phyloP scores from a whole-genome alignment of 441 rosid species.

The Iberis amara region DNA sequence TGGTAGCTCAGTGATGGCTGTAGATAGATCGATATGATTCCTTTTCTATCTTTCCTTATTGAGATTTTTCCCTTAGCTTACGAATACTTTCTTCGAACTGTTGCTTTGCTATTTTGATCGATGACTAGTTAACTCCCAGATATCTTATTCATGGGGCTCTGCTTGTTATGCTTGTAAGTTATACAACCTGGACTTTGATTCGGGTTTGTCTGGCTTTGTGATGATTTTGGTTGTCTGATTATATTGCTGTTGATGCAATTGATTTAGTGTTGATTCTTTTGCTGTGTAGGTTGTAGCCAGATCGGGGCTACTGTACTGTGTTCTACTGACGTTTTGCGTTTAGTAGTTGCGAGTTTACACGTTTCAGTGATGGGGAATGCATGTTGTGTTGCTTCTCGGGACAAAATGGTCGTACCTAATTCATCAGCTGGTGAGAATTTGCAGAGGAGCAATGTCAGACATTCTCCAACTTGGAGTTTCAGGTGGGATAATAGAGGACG shows the following conservation, averaged over 20 bases:
- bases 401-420: slow-evolving; percentile 63
- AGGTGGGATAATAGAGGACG: slow-evolving; percentile 95
- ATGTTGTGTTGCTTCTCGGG: slow-evolving; percentile 92
- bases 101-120: no score
- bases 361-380: slow-evolving; percentile 70
- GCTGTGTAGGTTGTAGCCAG: no score
- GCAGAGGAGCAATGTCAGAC: slow-evolving; percentile 61
- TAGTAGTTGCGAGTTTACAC: slow-evolving; percentile 7
- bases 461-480: slow-evolving; percentile 92
- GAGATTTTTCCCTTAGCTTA: no score
- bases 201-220: not conserved
- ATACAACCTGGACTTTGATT: slow-evolving; percentile 1
- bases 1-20: not conserved
- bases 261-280: not conserved
- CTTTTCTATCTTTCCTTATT: no score
- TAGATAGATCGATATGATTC: no score
- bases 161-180: not conserved
- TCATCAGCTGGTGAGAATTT: slow-evolving; percentile 56
- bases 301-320: slow-evolving; percentile 5
- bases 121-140: no score
- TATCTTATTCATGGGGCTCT: no score
- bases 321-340: no score
- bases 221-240: slow-evolving; percentile 3
- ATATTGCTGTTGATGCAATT: slow-evolving; percentile 1
- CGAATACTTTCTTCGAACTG: no score